Percentiles rank a stretch among this genome's conserved stretches.
These are phyloP conservation scores for Mortierella claussenii DNA, from an alignment of 192 early-diverging fungal species.

Conservation along the genomic window DNA sequence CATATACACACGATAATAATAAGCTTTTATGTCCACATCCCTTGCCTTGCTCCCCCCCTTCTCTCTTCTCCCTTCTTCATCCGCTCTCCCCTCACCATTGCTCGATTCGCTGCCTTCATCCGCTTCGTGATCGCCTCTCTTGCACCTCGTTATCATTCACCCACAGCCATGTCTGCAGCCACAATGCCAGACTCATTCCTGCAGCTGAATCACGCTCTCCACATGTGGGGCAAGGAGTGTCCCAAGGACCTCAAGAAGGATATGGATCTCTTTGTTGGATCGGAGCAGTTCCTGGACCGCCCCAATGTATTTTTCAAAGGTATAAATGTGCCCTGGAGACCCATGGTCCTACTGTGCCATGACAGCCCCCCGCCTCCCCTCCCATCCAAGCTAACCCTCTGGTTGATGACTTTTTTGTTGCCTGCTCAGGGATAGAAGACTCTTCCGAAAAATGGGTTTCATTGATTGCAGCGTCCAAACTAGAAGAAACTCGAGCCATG, in stretches of 20 bases:
- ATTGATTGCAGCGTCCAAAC: slow-evolving; percentile 15
- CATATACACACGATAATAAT: too few relatives aligned
- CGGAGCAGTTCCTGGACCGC: slow-evolving; percentile 32
- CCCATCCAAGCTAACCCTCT: too few relatives aligned
- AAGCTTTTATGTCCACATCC: neutral
- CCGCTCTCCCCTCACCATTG: slow-evolving; percentile 35
- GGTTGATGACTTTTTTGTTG: too few relatives aligned
- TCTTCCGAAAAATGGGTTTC: slow-evolving; percentile 22
- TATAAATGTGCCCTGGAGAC: too few relatives aligned
- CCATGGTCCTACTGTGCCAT: too few relatives aligned
- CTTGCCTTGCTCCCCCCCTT: neutral
- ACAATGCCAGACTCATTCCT: slow-evolving; percentile 13
- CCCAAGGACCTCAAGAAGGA: slow-evolving; percentile 24
- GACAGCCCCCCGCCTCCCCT: too few relatives aligned
- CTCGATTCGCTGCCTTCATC: neutral
- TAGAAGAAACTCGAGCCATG: slow-evolving; percentile 17
- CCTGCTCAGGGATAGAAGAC: slow-evolving; percentile 24
- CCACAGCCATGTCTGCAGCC: neutral
- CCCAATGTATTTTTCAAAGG: slow-evolving; percentile 33
- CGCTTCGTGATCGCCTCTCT: neutral
- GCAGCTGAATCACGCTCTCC: slow-evolving; percentile 24
- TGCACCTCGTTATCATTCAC: too few relatives aligned
- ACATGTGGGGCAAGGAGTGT: slow-evolving; percentile 40
- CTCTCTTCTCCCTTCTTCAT: neutral
- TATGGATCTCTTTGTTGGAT: slow-evolving; percentile 8